Evolutionary conservation across 305 asterid genomes (phyloP).

Genomic region (Solanum hybrid): DNA sequence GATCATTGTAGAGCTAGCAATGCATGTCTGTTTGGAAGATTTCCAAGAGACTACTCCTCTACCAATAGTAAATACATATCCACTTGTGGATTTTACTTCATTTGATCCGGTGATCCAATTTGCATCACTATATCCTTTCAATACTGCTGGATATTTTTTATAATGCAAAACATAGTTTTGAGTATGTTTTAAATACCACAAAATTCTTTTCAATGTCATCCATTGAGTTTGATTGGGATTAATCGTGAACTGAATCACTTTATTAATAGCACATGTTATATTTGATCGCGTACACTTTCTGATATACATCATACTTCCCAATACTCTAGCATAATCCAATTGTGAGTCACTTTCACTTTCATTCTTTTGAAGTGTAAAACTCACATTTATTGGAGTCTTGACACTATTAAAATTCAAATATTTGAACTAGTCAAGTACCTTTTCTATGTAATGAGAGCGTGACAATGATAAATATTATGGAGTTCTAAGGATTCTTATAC

Average conservation of each 20-base stretch:
- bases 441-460: neutral
- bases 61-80: neutral
- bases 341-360: neutral
- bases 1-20: neutral
- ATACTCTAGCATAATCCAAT: neutral
- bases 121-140: neutral
- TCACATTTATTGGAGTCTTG: neutral
- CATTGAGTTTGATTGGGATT: neutral
- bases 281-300: neutral
- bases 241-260: neutral
- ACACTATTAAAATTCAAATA: too few relatives aligned
- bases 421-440: neutral
- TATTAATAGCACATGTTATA: too few relatives aligned
- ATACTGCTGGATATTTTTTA: neutral
- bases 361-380: neutral
- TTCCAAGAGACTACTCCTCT: neutral
- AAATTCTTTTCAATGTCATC: neutral
- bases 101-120: neutral
- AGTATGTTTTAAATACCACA: neutral
- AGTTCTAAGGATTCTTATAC: neutral
- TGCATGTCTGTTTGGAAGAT: neutral
- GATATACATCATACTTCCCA: neutral
- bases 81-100: neutral
- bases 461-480: neutral
- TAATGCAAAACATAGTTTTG: neutral